Percentiles rank a stretch among this genome's conserved stretches.
phyloP scores from a whole-genome alignment of 345 rosid species.

The Capsella bursapastoris region DNA sequence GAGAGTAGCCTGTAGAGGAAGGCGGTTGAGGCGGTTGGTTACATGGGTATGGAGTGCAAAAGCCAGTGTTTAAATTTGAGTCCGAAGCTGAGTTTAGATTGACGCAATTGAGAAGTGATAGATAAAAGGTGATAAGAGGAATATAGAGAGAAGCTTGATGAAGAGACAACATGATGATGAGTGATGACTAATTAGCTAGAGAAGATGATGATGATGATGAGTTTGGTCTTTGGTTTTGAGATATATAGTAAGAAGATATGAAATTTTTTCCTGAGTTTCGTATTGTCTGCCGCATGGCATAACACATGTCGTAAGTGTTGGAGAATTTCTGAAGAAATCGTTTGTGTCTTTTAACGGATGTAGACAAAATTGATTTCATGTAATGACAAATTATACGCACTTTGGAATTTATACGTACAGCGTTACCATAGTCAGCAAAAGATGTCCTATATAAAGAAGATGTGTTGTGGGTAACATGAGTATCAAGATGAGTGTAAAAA shows the following conservation, averaged over 20 bases:
- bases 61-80: slow-evolving; percentile 17
- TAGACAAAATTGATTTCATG: slow-evolving; percentile 37
- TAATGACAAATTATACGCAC: slow-evolving; percentile 26
- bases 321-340: slow-evolving; percentile 33
- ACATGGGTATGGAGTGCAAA: slow-evolving; percentile 48
- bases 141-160: slow-evolving; percentile 21
- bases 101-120: slow-evolving; percentile 27
- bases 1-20: slow-evolving; percentile 38
- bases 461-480: slow-evolving; percentile 20
- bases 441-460: not conserved
- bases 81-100: slow-evolving; percentile 35
- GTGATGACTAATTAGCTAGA: not conserved
- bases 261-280: slow-evolving; percentile 21
- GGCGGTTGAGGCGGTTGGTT: slow-evolving; percentile 46
- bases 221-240: slow-evolving; percentile 22
- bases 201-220: slow-evolving; percentile 21
- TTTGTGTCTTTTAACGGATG: slow-evolving; percentile 29
- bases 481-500: slow-evolving; percentile 5
- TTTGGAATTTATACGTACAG: slow-evolving; percentile 1
- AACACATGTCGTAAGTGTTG: slow-evolving; percentile 43
- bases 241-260: slow-evolving; percentile 16
- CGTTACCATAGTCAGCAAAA: slow-evolving; percentile 18
- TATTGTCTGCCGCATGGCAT: slow-evolving; percentile 49
- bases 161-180: slow-evolving; percentile 35
- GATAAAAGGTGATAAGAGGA: slow-evolving; percentile 25